phyloP scores from a whole-genome alignment of 305 asterid genomes.

The Stenogyne calaminthoides region DNA sequence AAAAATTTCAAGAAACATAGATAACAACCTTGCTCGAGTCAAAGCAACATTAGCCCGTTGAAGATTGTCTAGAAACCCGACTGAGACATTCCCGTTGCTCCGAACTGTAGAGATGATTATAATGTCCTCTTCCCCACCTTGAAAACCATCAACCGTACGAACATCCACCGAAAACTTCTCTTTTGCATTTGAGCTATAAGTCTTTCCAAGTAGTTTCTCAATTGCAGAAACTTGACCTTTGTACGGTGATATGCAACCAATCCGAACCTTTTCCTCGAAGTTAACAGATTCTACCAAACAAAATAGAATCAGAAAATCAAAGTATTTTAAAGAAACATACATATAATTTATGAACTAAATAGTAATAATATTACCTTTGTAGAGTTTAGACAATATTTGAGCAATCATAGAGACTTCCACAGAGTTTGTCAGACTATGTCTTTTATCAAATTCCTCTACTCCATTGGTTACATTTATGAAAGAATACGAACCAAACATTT shows the following conservation, averaged over 20 bases:
- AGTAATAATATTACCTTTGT: conserved; percentile 43
- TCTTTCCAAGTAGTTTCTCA: conserved; percentile 50
- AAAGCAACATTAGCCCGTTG: too few species aligned
- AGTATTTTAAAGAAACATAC: too few species aligned
- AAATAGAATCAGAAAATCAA: too few species aligned
- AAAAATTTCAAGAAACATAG: too few species aligned
- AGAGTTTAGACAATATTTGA: conserved; percentile 58
- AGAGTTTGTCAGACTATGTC: conserved; percentile 49
- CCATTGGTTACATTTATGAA: conserved; percentile 60
- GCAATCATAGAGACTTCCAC: conserved; percentile 58
- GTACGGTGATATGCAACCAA: too few species aligned
- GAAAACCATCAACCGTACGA: conserved; percentile 76
- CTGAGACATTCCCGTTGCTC: conserved; percentile 55
- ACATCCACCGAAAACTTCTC: conserved; percentile 65
- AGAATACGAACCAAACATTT: conserved; percentile 63
- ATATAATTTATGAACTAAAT: background rate
- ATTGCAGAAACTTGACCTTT: conserved; percentile 74
- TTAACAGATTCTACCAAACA: too few species aligned
- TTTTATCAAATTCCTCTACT: conserved; percentile 45
- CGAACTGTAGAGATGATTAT: conserved; percentile 76
- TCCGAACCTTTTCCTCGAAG: too few species aligned
- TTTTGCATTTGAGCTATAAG: conserved; percentile 48
- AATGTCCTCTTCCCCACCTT: conserved; percentile 86
- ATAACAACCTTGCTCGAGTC: too few species aligned
- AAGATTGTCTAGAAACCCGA: conserved; percentile 72